phyloP scores from a whole-genome alignment of 23 red algal genomes.

The Chondrus crispus region DNA sequence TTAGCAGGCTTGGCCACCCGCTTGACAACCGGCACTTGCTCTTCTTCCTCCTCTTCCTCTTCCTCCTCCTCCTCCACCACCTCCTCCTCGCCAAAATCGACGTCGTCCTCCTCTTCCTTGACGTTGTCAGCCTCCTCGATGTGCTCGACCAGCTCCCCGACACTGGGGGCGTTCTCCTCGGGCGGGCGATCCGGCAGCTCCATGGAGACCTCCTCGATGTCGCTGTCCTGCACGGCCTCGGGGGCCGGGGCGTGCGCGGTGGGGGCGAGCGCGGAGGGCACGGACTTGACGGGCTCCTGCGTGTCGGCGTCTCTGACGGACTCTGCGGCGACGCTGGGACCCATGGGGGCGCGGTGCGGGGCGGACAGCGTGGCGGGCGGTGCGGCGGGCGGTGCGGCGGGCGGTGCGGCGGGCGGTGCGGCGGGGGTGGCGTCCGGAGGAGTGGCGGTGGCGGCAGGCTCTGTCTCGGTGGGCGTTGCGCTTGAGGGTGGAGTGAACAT shows the following conservation, averaged over 20 bases:
- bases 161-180: not conserved
- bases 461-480: not conserved
- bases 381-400: not conserved
- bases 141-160: not conserved
- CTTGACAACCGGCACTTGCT: not conserved
- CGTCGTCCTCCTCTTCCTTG: not conserved
- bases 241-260: not conserved
- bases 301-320: constrained; percentile 48
- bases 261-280: not conserved
- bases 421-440: not conserved
- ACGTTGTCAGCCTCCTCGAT: constrained; percentile 25
- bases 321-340: not conserved
- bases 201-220: constrained; percentile 10
- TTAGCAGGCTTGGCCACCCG: not conserved
- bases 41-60: not conserved
- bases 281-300: constrained; percentile 38
- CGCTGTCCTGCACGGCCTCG: constrained; percentile 23
- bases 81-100: constrained; percentile 50
- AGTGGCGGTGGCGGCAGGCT: not conserved
- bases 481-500: not conserved
- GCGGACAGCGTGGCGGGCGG: not conserved
- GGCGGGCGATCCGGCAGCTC: not conserved
- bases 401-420: not conserved
- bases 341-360: not conserved
- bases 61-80: not conserved